These are phyloP conservation scores for Colletotrichum sp. DNA, from an alignment of 2,329 filamentous ascomycete genomes.

Conservation along the genomic window DNA sequence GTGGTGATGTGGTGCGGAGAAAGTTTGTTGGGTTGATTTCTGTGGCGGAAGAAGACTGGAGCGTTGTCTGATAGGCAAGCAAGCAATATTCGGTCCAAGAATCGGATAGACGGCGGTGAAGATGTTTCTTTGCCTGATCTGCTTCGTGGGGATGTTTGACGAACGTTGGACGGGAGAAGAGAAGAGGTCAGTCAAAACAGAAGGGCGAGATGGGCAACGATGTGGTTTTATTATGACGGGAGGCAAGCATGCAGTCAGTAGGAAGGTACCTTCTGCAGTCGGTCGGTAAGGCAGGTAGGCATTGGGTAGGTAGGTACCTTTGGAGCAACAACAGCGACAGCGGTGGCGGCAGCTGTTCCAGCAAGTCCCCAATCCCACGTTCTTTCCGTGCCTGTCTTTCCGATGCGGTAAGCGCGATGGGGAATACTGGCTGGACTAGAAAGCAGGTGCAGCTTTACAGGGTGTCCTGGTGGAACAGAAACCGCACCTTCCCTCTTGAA, in stretches of 20 bases:
- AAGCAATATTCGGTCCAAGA: conserved; percentile 17
- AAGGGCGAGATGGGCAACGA: conserved; percentile 7
- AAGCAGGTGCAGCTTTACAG: not conserved
- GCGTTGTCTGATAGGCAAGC: not conserved
- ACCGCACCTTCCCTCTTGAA: conserved; percentile 19
- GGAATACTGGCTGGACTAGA: not conserved
- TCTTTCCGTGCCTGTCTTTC: not conserved
- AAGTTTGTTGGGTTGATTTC: not conserved
- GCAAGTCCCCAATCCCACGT: not conserved
- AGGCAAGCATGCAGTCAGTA: not conserved
- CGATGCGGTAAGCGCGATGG: conserved; percentile 5
- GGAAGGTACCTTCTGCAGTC: not conserved
- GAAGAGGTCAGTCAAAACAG: not conserved
- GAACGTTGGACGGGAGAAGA: not conserved
- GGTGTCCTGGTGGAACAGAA: conserved; percentile 18
- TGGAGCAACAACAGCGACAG: not conserved
- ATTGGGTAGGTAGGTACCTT: not conserved
- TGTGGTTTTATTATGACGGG: conserved; percentile 14
- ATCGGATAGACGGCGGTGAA: conserved; percentile 11
- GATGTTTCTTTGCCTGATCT: conserved; percentile 9
- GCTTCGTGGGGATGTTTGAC: conserved; percentile 12
- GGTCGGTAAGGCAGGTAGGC: not conserved
- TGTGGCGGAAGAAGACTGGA: not conserved
- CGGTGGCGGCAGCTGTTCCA: not conserved
- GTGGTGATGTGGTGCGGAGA: not conserved